phyloP scores from a whole-genome alignment of 2,329 filamentous ascomycete species.

The Cytospora piceae region DNA sequence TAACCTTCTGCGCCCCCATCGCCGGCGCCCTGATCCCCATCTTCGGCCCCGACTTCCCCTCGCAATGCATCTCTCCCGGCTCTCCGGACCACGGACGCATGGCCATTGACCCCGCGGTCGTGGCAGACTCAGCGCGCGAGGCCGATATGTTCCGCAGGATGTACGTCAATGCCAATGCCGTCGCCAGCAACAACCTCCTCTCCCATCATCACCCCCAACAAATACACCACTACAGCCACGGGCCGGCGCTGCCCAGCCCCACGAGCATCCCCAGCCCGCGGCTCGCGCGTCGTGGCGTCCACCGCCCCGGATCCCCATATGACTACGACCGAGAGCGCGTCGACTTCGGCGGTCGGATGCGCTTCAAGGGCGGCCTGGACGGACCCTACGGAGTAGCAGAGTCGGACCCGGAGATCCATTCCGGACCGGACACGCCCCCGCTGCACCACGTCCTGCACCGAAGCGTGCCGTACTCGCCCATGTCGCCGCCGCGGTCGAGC shows the following conservation, averaged over 20 bases:
- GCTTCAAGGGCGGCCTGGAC: conserved; percentile 33
- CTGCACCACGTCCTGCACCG: conserved; percentile 23
- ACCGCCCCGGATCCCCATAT: conserved; percentile 23
- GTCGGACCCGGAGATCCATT: conserved; percentile 38
- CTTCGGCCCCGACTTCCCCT: conserved; percentile 82
- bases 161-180: conserved; percentile 36
- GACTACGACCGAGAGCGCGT: conserved; percentile 30
- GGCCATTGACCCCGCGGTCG: conserved; percentile 63
- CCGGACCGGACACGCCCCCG: conserved; percentile 32
- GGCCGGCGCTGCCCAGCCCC: conserved; percentile 33
- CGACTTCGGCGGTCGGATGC: conserved; percentile 37
- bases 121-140: conserved; percentile 56
- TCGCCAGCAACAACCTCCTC: conserved; percentile 24
- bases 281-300: conserved; percentile 16
- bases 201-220: conserved; percentile 28
- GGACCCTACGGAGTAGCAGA: conserved; percentile 46
- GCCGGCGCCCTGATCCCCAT: conserved; percentile 85
- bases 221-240: conserved; percentile 22
- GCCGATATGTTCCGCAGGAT: conserved; percentile 48
- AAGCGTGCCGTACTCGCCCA: conserved; percentile 22
- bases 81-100: conserved; percentile 68
- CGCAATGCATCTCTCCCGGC: conserved; percentile 68
- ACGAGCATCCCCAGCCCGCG: conserved; percentile 31
- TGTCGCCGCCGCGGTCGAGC: conserved; percentile 24
- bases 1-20: conserved; percentile 87